A percentile compares a stretch with the other conserved stretches of the same genome.
These are phyloP conservation scores for Thymus quinquecostatus DNA, from an alignment of 257 asterid species.

Conservation along the genomic window DNA sequence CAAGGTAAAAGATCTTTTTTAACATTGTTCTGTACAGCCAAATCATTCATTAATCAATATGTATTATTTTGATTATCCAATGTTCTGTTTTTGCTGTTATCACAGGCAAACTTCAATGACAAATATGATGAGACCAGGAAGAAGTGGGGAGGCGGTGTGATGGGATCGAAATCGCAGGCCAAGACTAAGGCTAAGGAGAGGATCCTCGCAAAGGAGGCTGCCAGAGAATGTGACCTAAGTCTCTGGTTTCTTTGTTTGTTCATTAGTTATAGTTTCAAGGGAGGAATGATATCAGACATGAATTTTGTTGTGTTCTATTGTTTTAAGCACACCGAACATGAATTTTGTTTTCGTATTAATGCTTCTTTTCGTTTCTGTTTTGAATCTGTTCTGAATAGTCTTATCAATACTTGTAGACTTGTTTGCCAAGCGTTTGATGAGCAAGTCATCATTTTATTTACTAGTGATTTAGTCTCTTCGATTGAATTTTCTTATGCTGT, in stretches of 20 bases:
- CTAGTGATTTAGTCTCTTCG: too few relatives aligned
- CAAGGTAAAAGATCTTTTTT: constrained; percentile 32
- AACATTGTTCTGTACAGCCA: too few relatives aligned
- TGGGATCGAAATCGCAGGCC: constrained; percentile 68
- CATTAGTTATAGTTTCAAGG: constrained; percentile 24
- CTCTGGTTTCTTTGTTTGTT: not conserved
- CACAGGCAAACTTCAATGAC: constrained; percentile 60
- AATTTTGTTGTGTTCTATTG: not conserved
- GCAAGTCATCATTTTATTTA: not conserved
- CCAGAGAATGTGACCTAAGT: constrained; percentile 49
- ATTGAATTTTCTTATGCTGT: too few relatives aligned
- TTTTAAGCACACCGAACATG: constrained; percentile 13
- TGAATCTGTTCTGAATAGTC: too few relatives aligned
- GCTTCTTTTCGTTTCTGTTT: not conserved
- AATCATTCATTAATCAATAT: too few relatives aligned
- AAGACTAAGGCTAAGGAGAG: constrained; percentile 60
- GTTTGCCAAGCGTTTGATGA: not conserved
- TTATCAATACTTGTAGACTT: too few relatives aligned
- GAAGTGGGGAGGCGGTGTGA: constrained; percentile 72
- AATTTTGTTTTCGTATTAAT: constrained; percentile 25
- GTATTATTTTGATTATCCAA: not conserved
- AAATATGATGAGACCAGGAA: constrained; percentile 57
- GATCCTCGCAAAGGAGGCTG: constrained; percentile 60
- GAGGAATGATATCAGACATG: not conserved
- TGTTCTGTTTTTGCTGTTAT: not conserved